These are phyloP conservation scores for Xylariaceae sp. DNA, from an alignment of 2,329 filamentous ascomycete genomes.

Conservation along the genomic window DNA sequence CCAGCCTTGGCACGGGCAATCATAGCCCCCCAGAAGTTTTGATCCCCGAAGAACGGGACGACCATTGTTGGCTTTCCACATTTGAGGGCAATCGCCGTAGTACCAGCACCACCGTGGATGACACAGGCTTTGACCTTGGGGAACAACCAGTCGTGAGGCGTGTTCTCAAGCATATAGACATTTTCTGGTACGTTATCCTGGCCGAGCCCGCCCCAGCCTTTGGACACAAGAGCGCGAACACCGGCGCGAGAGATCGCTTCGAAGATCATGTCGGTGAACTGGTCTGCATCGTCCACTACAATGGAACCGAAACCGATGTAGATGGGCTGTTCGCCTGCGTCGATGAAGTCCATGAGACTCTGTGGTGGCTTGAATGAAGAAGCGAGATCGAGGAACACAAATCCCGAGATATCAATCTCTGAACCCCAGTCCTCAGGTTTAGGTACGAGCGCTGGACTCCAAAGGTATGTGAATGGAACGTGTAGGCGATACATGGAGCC, in stretches of 20 bases:
- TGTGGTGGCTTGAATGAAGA: conserved; percentile 58
- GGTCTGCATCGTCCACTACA: conserved; percentile 68
- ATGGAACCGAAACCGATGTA: conserved; percentile 79
- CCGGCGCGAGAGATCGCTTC: conserved; percentile 64
- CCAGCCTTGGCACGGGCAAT: conserved; percentile 63
- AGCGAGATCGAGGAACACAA: conserved; percentile 72
- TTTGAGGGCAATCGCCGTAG: conserved; percentile 71
- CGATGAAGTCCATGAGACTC: conserved; percentile 55
- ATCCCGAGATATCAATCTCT: conserved; percentile 72
- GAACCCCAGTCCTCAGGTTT: conserved; percentile 68
- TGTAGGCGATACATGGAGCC: conserved; percentile 70
- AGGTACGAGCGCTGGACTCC: conserved; percentile 63
- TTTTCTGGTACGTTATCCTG: conserved; percentile 58
- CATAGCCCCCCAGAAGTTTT: conserved; percentile 76
- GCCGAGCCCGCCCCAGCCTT: conserved; percentile 73
- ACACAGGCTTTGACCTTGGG: conserved; percentile 64
- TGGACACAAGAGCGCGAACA: conserved; percentile 69
- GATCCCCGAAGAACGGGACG: conserved; percentile 77
- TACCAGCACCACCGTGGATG: conserved; percentile 76
- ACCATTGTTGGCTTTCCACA: conserved; percentile 71
- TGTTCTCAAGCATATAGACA: conserved; percentile 71
- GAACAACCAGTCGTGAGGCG: conserved; percentile 76
- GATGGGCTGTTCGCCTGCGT: conserved; percentile 56
- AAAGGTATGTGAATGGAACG: conserved; percentile 73
- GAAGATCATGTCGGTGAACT: conserved; percentile 69